These are phyloP conservation scores for Circinella minor DNA, from an alignment of 371 early-diverging fungal species.

Conservation along the genomic window DNA sequence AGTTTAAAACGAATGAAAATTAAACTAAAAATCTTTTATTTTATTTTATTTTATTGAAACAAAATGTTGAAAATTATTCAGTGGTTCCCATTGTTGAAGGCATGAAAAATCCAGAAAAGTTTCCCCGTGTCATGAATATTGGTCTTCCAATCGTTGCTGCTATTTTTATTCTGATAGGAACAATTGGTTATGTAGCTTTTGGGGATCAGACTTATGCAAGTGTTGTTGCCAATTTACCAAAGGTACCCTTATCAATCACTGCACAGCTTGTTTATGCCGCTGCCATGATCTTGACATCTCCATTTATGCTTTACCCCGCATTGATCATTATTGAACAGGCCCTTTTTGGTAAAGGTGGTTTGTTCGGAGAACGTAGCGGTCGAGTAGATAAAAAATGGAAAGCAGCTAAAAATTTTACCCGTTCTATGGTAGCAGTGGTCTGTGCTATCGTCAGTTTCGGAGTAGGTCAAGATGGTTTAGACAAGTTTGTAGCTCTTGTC, in stretches of 20 bases:
- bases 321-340: slow-evolving; percentile 69
- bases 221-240: slow-evolving; percentile 71
- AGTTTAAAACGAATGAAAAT: neutral
- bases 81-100: slow-evolving; percentile 64
- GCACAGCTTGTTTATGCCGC: slow-evolving; percentile 76
- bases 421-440: slow-evolving; percentile 54
- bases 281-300: slow-evolving; percentile 80
- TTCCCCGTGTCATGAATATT: slow-evolving; percentile 62
- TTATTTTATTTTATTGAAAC: neutral
- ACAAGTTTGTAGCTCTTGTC: slow-evolving; percentile 75
- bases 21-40: no score
- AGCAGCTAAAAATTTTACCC: slow-evolving; percentile 69
- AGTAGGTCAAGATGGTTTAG: slow-evolving; percentile 64
- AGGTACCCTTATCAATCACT: slow-evolving; percentile 48
- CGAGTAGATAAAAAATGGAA: slow-evolving; percentile 46
- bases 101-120: slow-evolving; percentile 66
- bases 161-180: slow-evolving; percentile 72
- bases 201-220: slow-evolving; percentile 73
- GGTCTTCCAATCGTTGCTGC: slow-evolving; percentile 64
- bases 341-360: slow-evolving; percentile 29
- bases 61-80: slow-evolving; percentile 8
- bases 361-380: slow-evolving; percentile 43
- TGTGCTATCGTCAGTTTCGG: slow-evolving; percentile 67
- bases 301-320: slow-evolving; percentile 79
- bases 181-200: slow-evolving; percentile 74